Percentiles rank a stretch among this genome's conserved stretches.
Evolutionary conservation across 768 basidiomycete species (phyloP).

Genomic region (Lanmaoa rubissima): DNA sequence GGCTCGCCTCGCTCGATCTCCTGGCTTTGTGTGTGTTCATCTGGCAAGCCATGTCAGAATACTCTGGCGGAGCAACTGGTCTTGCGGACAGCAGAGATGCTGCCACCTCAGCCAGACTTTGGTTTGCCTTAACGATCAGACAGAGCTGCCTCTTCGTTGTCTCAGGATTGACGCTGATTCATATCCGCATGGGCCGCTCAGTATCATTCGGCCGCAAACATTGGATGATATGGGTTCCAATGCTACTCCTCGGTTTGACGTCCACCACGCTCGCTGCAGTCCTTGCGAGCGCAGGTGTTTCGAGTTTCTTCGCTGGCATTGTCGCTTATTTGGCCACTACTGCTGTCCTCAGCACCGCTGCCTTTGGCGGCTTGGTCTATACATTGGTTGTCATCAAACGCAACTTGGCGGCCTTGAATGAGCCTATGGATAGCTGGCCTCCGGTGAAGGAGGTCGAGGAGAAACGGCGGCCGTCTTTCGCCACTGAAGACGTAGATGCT

Average conservation of each 20-base stretch:
- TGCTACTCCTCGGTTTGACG: slow-evolving; percentile 48
- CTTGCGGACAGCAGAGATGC: slow-evolving; percentile 47
- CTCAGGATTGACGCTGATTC: slow-evolving; percentile 57
- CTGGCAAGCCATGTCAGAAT: slow-evolving; percentile 63
- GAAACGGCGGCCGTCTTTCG: slow-evolving; percentile 60
- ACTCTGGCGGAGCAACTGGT: slow-evolving; percentile 44
- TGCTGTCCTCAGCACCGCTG: slow-evolving; percentile 49
- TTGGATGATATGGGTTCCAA: slow-evolving; percentile 74
- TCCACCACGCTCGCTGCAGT: slow-evolving; percentile 61
- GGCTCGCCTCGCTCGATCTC: slow-evolving; percentile 68
- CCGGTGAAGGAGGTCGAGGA: slow-evolving; percentile 51
- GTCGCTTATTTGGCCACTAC: slow-evolving; percentile 54
- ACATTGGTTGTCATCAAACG: slow-evolving; percentile 66
- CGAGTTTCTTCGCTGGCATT: slow-evolving; percentile 59
- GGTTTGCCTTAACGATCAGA: slow-evolving; percentile 64
- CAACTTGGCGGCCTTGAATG: slow-evolving; percentile 56
- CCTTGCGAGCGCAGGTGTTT: slow-evolving; percentile 51
- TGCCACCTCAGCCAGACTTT: slow-evolving; percentile 58
- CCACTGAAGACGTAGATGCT: slow-evolving; percentile 69
- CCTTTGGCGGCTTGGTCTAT: slow-evolving; percentile 57
- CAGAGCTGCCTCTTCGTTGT: slow-evolving; percentile 69
- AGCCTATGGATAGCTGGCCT: slow-evolving; percentile 58
- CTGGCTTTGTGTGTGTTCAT: slow-evolving; percentile 59
- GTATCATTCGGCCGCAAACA: slow-evolving; percentile 68
- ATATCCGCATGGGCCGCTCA: slow-evolving; percentile 68